Base-by-base conservation (phyloP, 169 alveolate species). In the Plasmodium inui region DNA sequence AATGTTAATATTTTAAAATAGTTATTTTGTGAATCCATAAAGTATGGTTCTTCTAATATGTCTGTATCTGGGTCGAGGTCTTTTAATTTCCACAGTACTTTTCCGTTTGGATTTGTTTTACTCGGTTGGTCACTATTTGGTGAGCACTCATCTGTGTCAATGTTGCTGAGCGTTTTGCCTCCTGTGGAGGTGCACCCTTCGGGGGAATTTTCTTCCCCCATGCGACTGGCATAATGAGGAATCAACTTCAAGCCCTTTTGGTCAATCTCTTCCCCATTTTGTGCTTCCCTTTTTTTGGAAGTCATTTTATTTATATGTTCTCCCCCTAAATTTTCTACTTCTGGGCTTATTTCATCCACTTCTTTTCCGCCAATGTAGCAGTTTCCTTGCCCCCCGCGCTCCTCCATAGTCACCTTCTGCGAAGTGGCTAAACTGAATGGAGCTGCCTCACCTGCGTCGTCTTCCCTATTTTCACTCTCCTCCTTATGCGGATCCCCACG, bases 31-130 rank as follows among this genome's bases (percentile, higher is more conserved):
- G 96, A 93, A 34, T 92, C 95, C 32, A 79, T 19, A 73, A 84
- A 84, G 78, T 72, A 70, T 14, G 98, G 98, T 26, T 95, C 93
- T 85, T 96, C 98, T 46, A 94, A 74, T 84, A 96, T 96, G 55
- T 96, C 98, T 72, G 92, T 96, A 37, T 96, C 97, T 26, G 94
- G 96, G 78, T 96, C 92, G 26, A 96, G 80, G 30, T 85, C 95
- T 67, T 81, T 71, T 78, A 96, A 84, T 53, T 90, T 92, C 88
- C 96, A 92, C 10, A 76, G 80, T 28, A 32, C 53, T 89, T 84
- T 94, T 76, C 57, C 90, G 30, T 8, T 94, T 84, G 30, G 3
- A 7, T 41, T 55, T 14, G 39, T 19, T 61, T 39, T 53, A 17
- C 50, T 39, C 39, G 14, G 1, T 30, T 44, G 50, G 5, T 53